Base-by-base conservation (phyloP, 495 filamentous ascomycete genomes). In the Neurospora sp. region DNA sequence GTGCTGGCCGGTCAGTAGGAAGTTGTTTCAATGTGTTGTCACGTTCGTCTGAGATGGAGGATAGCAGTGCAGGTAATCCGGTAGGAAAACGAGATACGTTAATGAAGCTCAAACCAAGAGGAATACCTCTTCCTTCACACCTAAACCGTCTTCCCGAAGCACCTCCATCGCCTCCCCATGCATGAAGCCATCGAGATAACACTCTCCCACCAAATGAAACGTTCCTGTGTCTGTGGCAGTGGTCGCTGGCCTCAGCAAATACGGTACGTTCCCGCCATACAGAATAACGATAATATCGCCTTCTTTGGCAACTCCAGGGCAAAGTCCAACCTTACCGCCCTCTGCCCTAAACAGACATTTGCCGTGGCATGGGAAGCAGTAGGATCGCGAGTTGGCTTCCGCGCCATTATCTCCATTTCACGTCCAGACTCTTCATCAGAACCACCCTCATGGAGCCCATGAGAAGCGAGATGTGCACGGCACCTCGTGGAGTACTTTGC, bases 111-210 rank as follows among this genome's bases (percentile, higher is more conserved):
- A 54, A 28, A 15, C n/a, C 45, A 54, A 0, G 21, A 7, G 0
- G 21, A 54, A 54, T 28, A 54, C 11, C 21, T 54, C 45, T 28
- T 54, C 45, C 45, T 28, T 54, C 45, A 28, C 21, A 54, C 10
- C 21, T 54, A 10, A 54, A 28, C 21, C 21, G 10, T 54, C 5
- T 10, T 54, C 21, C 4, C 0, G 45, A 28, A 54, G 45, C 6
- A 54, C 21, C 5, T 54, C 45, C 21, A 54, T 28, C 4, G 45
- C 39, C 39, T 54, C 42, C 0, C 73, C 70, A 21, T 17, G 10
- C 73, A 74, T 73, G 69, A 74, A 34, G 2, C 73, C 73, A 15
- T 74, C 37, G 24, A 74, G 69, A 45, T 66, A 74, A 19, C 73
- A 74, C 39, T 74, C 73, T 9, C 70, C 70, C 39, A 71, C 66